A percentile compares a stretch with the other conserved stretches of the same genome.
Evolutionary conservation across 2,329 filamentous ascomycete genomes (phyloP).

Genomic region (Nigrospora sphaerica): DNA sequence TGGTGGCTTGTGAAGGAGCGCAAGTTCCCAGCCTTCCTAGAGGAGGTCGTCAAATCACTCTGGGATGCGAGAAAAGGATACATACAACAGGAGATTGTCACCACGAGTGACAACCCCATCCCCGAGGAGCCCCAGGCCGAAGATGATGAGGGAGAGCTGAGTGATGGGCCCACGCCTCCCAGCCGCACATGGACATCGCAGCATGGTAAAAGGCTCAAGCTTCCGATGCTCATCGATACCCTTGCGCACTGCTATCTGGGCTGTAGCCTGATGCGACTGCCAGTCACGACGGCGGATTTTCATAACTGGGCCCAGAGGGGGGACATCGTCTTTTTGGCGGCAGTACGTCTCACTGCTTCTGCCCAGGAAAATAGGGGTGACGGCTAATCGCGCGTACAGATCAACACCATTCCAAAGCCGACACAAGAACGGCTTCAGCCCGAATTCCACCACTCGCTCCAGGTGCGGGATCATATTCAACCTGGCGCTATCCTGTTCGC

Average conservation of each 20-base stretch:
- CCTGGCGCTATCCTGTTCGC: constrained; percentile 56
- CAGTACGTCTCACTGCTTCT: constrained; percentile 31
- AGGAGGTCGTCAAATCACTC: constrained; percentile 73
- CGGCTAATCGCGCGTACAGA: constrained; percentile 24
- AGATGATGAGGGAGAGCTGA: constrained; percentile 17
- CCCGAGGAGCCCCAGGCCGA: constrained; percentile 11
- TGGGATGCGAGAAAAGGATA: constrained; percentile 65
- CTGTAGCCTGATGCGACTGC: constrained; percentile 66
- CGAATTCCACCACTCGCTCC: constrained; percentile 52
- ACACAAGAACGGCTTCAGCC: constrained; percentile 60
- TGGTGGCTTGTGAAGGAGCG: constrained; percentile 63
- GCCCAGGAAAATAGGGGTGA: not conserved
- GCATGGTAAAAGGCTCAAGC: constrained; percentile 38
- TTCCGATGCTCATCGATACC: constrained; percentile 67
- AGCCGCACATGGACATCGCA: constrained; percentile 34
- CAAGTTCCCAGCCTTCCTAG: constrained; percentile 64
- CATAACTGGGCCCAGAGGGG: constrained; percentile 59
- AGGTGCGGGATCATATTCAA: constrained; percentile 39
- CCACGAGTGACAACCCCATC: constrained; percentile 13
- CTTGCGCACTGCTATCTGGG: constrained; percentile 76
- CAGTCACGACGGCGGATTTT: constrained; percentile 69
- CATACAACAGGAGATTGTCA: constrained; percentile 43
- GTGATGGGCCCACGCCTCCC: constrained; percentile 17
- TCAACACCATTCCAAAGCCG: constrained; percentile 50
- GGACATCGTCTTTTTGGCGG: constrained; percentile 65